Evolutionary conservation across 306 rosid species (phyloP), one percentile per base, ranked within the genome.

Genomic region (Comarum palustre): DNA sequence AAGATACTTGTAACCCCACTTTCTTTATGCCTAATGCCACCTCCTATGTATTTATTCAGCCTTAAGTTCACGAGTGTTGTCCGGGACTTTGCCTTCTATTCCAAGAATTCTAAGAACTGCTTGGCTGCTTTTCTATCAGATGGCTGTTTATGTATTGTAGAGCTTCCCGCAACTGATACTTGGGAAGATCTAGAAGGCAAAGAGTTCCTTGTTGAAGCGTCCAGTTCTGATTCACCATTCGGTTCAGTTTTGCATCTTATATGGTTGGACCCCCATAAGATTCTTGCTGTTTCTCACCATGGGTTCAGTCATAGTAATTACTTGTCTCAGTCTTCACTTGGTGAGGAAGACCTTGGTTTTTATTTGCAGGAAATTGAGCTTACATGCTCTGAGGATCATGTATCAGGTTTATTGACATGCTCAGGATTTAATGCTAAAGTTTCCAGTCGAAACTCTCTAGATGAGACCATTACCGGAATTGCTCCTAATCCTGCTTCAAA

Each of bases 121-220:
- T 71, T 94, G 81, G 96, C 92, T 75, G 91, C 78, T 24, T 85
- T 69, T 82, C 83, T 89, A 67, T 89, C 99, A 69, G 84, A 87
- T 83, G 92, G 99, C 32, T 77, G 84, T 73, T 71, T 94, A 65
- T 89, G 91, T 69, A 66, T 81, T 62, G 89, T 84, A 52, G 97
- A 91, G 88, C 87, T 94, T 84, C 97, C 99, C 6, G 83, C 83
- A 25, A 75, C 75, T 87, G 97, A 90, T 75, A 71, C 86, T 43
- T 94, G 99, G 99, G 97, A 94, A 79, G 96, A 91, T 54, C 84
- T 91, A 22, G 99, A 91, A 86, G 93, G 96, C 59, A 90, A 81
- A 67, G 90, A 90, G 67, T 85, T 91, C 77, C 54, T 25, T 47
- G 84, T 88, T 70, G 97, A 90, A 80, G 87, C 88, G 61, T 83